Evolutionary conservation across 345 rosid species (phyloP), one percentile per base, ranked within the genome.

Genomic region (Lepidium didymum): DNA sequence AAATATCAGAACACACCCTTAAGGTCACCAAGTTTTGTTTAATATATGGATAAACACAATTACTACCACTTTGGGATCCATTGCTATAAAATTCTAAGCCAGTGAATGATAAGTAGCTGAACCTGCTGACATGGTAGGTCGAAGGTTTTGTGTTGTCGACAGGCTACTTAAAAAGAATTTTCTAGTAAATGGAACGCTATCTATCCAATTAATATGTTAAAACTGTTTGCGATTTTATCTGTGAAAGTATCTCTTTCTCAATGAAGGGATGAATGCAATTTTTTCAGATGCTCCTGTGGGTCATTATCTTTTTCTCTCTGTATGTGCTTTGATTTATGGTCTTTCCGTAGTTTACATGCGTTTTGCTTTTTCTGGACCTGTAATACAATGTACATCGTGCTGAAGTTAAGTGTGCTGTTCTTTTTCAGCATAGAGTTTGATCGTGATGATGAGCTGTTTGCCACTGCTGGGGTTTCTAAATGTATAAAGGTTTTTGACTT

Each of bases 391-490:
- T 57, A 25, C 50, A 15, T 63, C 29, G 29, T 47, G 10, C 61
- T 50, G 23, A 67, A 52, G 8, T 14, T 52, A 57, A 13, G 50
- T 4, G 55, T 42, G 34, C 18, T 67, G 9, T 54, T 74, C 8
- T 60, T 38, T 75, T 75, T 56, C 96, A 95, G 99, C 90, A 89
- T 87, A 77, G 97, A 95, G 77, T 95, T 95, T 81, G 93, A 95
- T 68, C 86, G 94, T n/a, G 97, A 95, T 72, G 96, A 91, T 79
- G 96, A 95, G 79, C 71, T 85, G 63, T 95, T 91, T 78, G 99
- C 99, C 49, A 91, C 96, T 44, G 99, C 97, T 62, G 99, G 99
- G 75, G 99, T 95, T 63, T 95, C 99, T 45, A 75, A 96, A 73
- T 79, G 96, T 66, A 95, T 95, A 66, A 91, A 95, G 85, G 88